Evolutionary conservation across 768 basidiomycete genomes (phyloP).

Genomic region (Mycena kentingensis): DNA sequence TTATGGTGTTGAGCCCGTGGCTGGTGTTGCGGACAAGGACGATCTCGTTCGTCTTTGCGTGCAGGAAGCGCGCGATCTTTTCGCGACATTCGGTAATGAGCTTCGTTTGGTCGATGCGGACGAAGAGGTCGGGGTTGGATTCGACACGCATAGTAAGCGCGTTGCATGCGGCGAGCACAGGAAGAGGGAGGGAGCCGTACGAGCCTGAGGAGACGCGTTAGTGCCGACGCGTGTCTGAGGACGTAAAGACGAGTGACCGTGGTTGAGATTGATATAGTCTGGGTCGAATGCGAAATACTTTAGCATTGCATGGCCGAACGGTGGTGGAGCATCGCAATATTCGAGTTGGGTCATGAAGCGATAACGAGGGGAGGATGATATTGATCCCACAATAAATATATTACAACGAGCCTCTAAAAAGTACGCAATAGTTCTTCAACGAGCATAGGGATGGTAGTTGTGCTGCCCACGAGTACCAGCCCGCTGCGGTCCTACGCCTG

Average conservation of each 20-base stretch:
- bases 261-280: constrained; percentile 64
- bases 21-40: constrained; percentile 65
- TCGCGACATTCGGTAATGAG: constrained; percentile 43
- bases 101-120: constrained; percentile 38
- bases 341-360: neutral
- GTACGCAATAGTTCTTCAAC: constrained; percentile 37
- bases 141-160: constrained; percentile 47
- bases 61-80: constrained; percentile 54
- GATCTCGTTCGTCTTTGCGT: constrained; percentile 53
- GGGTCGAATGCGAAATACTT: constrained; percentile 59
- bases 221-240: neutral
- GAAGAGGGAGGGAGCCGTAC: constrained; percentile 56
- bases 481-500: constrained; percentile 73
- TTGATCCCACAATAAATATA: constrained; percentile 14
- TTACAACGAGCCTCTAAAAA: neutral
- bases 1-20: constrained; percentile 64
- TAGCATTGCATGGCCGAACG: constrained; percentile 58
- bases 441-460: constrained; percentile 83
- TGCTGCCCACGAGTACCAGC: constrained; percentile 75
- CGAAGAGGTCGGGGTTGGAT: constrained; percentile 58
- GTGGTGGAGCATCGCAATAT: constrained; percentile 1
- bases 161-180: constrained; percentile 49
- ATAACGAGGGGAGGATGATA: neutral
- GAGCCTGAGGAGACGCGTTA: constrained; percentile 45
- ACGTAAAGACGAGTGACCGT: constrained; percentile 43